Evolutionary conservation across 1,284 basidiomycete genomes (phyloP).

Genomic region (Ganoderma lucidum): DNA sequence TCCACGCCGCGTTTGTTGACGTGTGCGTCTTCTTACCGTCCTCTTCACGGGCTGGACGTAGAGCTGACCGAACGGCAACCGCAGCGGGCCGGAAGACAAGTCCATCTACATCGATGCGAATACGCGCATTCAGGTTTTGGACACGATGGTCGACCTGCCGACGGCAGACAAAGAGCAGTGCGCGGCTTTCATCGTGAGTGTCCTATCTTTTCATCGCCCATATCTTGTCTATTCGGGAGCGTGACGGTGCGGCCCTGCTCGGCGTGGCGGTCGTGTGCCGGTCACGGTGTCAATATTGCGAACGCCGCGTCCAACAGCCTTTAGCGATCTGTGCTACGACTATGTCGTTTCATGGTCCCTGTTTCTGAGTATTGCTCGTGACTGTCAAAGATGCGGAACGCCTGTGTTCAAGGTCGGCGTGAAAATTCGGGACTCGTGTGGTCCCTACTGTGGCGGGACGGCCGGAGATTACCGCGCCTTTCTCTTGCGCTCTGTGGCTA

Average conservation of each 20-base stretch:
- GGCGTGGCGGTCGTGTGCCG: background rate
- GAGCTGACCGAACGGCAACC: conserved; percentile 2
- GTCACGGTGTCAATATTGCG: background rate
- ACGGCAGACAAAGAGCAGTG: conserved; percentile 85
- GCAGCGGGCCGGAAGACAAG: conserved; percentile 57
- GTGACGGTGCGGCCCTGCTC: background rate
- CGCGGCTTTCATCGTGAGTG: conserved; percentile 81
- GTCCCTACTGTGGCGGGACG: background rate
- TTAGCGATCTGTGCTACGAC: background rate
- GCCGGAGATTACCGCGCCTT: background rate
- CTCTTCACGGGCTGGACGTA: conserved; percentile 1
- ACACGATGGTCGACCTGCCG: conserved; percentile 74
- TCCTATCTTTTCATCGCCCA: background rate
- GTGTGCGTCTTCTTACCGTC: conserved; percentile 54
- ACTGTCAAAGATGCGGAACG: background rate
- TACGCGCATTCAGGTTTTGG: conserved; percentile 76
- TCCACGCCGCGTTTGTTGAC: conserved; percentile 81
- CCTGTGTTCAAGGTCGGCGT: background rate
- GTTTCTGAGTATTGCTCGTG: background rate
- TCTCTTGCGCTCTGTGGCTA: background rate
- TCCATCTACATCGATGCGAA: conserved; percentile 73
- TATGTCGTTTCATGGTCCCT: background rate
- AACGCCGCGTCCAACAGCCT: background rate
- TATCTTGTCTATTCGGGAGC: background rate
- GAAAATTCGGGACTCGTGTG: no score